Evolutionary conservation across 352 stramenopile species (phyloP).

Genomic region (Blastocystis sp.): DNA sequence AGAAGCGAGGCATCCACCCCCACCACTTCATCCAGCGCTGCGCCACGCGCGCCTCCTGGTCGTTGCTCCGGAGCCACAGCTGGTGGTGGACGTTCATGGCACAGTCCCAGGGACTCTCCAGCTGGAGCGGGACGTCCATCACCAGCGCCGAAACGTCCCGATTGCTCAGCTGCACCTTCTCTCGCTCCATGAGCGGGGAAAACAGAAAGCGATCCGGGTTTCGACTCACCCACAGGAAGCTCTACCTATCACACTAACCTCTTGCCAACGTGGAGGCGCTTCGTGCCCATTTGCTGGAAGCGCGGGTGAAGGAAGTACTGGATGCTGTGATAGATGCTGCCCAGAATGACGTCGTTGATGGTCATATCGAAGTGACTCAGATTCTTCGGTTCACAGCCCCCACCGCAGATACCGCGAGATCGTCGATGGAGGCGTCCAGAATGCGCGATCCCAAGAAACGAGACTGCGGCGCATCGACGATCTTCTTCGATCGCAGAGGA

Average conservation of each 20-base stretch:
- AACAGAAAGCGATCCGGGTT: not conserved
- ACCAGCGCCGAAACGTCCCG: not conserved
- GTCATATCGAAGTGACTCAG: conserved; percentile 1
- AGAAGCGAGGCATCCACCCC: conserved; percentile 20
- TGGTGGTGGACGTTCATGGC: conserved; percentile 36
- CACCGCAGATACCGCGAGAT: not conserved
- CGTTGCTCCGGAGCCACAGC: conserved; percentile 16
- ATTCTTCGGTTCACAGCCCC: not conserved
- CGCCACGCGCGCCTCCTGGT: not conserved
- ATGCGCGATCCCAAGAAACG: not conserved
- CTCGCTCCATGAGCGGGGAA: not conserved
- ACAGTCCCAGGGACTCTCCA: not conserved
- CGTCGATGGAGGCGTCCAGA: not conserved
- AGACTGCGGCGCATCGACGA: not conserved
- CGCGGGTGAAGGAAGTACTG: not conserved
- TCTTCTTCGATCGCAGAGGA: conserved; percentile 28
- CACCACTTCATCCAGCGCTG: conserved; percentile 25
- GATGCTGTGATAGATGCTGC: not conserved
- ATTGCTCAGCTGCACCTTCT: not conserved
- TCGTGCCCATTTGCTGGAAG: not conserved
- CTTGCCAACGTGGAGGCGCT: not conserved
- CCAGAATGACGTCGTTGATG: conserved; percentile 28
- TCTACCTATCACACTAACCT: not conserved
- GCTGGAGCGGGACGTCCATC: not conserved
- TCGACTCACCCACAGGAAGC: conserved; percentile 14